phyloP scores from a whole-genome alignment of 768 basidiomycete genomes.

The Trametes elegans region DNA sequence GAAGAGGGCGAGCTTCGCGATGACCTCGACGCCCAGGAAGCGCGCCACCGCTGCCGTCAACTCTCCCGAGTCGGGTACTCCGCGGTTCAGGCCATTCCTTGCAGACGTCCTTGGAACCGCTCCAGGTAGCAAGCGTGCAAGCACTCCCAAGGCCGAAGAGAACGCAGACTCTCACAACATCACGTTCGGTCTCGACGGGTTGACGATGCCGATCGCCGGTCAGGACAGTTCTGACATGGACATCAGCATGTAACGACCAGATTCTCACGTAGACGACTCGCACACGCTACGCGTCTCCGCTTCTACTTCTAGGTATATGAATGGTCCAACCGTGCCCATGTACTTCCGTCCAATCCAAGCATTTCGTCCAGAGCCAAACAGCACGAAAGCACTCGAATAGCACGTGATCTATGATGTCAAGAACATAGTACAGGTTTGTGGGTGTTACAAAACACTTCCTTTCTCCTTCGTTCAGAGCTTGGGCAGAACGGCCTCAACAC shows the following conservation, averaged over 20 bases:
- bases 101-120: background rate
- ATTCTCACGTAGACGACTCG: too few relatives aligned
- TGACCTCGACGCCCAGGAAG: constrained; percentile 28
- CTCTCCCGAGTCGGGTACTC: constrained; percentile 7
- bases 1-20: constrained; percentile 15
- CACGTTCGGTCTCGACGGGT: constrained; percentile 21
- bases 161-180: constrained; percentile 8
- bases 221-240: constrained; percentile 6
- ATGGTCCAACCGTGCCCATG: too few relatives aligned
- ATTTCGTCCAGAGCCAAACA: background rate
- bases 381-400: background rate
- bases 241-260: too few relatives aligned
- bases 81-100: constrained; percentile 4
- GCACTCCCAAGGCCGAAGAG: background rate
- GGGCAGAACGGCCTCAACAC: constrained; percentile 42
- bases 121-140: background rate
- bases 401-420: background rate
- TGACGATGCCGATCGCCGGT: constrained; percentile 14
- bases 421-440: background rate
- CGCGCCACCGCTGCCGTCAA: constrained; percentile 6
- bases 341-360: background rate
- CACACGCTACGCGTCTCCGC: too few relatives aligned
- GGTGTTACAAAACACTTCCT: background rate
- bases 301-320: too few relatives aligned
- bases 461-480: constrained; percentile 14